Evolutionary conservation across 1,284 basidiomycete genomes (phyloP).

Genomic region (Irpex rosettiformis): DNA sequence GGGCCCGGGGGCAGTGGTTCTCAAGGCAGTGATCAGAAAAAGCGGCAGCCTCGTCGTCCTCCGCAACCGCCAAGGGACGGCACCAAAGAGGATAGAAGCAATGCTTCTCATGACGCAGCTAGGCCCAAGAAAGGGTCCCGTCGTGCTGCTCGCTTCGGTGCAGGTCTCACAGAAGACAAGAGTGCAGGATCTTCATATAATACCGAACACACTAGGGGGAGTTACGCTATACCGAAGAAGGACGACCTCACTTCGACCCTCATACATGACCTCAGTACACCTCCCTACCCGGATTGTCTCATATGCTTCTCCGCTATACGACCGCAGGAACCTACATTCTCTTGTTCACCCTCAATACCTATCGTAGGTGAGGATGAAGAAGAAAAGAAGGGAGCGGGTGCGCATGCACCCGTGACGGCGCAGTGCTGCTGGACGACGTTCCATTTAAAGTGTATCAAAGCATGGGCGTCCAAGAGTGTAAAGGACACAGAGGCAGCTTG

Average conservation of each 20-base stretch:
- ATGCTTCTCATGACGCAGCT: background rate
- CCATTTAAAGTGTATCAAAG: slow-evolving; percentile 76
- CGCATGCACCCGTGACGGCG: slow-evolving; percentile 25
- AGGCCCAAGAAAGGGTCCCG: background rate
- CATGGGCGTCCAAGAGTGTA: slow-evolving; percentile 78
- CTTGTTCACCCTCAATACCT: slow-evolving; percentile 62
- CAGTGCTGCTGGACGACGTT: slow-evolving; percentile 84
- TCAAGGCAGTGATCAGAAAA: too few relatives aligned
- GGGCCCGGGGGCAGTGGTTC: background rate
- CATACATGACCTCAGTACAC: slow-evolving; percentile 55
- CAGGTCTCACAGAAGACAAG: background rate
- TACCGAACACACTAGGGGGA: background rate
- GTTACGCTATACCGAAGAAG: slow-evolving; percentile 16
- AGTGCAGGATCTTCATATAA: background rate
- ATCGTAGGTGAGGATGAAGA: slow-evolving; percentile 33
- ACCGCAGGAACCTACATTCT: slow-evolving; percentile 73
- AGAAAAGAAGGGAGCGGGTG: slow-evolving; percentile 23
- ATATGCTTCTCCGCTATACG: slow-evolving; percentile 78
- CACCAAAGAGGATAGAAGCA: background rate
- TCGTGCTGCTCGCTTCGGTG: background rate
- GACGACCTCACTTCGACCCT: slow-evolving; percentile 72
- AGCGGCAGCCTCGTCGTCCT: background rate
- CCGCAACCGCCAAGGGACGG: background rate
- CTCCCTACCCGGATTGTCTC: slow-evolving; percentile 74
- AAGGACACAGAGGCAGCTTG: slow-evolving; percentile 76